These are phyloP conservation scores for Gymnopilus dilepis DNA, from an alignment of 768 basidiomycete species.

Conservation along the genomic window DNA sequence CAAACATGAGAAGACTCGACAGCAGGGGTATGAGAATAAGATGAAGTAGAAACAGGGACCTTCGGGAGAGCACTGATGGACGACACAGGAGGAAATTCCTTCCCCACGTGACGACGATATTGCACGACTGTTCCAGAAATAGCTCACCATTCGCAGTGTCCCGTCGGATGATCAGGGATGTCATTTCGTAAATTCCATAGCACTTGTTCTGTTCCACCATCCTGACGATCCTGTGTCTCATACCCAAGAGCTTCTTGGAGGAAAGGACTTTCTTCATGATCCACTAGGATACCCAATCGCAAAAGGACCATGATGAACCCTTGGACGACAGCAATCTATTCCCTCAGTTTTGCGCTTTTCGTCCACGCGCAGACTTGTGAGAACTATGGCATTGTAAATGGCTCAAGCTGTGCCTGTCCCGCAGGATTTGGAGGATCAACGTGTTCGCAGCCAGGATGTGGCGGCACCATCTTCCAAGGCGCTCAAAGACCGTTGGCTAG, in stretches of 20 bases:
- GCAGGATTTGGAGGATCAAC: slow-evolving; percentile 78
- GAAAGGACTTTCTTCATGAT: slow-evolving; percentile 2
- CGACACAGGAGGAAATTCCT: neutral
- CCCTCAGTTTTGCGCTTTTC: slow-evolving; percentile 27
- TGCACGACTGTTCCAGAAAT: neutral
- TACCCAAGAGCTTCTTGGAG: neutral
- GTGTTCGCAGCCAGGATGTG: slow-evolving; percentile 76
- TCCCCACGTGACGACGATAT: neutral
- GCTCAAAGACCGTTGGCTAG: slow-evolving; percentile 54
- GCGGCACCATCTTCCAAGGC: slow-evolving; percentile 83
- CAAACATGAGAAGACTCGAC: slow-evolving; percentile 41
- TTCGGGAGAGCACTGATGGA: too few species aligned
- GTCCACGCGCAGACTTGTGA: slow-evolving; percentile 57
- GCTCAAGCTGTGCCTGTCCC: slow-evolving; percentile 74
- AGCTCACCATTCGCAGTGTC: neutral
- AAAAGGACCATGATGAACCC: slow-evolving; percentile 13
- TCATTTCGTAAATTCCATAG: neutral
- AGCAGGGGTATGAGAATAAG: neutral
- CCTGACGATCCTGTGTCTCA: neutral
- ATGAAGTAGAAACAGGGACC: too few species aligned
- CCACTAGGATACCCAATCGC: neutral
- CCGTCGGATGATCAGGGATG: neutral
- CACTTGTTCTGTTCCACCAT: neutral
- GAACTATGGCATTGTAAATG: slow-evolving; percentile 68
- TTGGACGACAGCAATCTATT: slow-evolving; percentile 14